Percentiles rank a stretch among this genome's conserved stretches.
These are phyloP conservation scores for Wickerhamomyces sp. DNA, from an alignment of 1,139 yeast species.

Conservation along the genomic window DNA sequence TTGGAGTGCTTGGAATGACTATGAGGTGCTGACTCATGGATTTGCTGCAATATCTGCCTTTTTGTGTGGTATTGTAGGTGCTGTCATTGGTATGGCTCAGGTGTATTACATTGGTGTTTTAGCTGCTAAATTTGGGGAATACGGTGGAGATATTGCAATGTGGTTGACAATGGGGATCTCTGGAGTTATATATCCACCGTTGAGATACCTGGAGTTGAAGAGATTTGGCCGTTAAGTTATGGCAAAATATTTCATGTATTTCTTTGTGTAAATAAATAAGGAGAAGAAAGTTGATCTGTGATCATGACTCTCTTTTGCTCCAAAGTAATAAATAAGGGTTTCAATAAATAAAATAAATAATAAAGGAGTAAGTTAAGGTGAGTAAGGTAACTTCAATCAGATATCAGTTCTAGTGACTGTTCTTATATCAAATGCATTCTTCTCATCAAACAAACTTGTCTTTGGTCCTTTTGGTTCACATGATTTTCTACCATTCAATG, in stretches of 20 bases:
- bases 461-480: conserved; percentile 79
- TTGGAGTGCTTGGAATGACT: conserved; percentile 64
- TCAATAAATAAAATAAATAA: conserved; percentile 3
- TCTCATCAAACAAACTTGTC: conserved; percentile 54
- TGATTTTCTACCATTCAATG: conserved; percentile 57
- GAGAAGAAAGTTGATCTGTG: background rate
- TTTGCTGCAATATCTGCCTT: conserved; percentile 59
- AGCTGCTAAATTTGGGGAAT: conserved; percentile 50
- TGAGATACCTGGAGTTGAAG: conserved; percentile 61
- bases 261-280: background rate
- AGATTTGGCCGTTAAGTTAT: conserved; percentile 34
- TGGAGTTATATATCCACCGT: conserved; percentile 55
- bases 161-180: conserved; percentile 76
- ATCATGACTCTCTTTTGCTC: background rate
- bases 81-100: conserved; percentile 76
- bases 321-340: conserved; percentile 3
- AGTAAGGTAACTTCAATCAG: conserved; percentile 4
- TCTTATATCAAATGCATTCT: conserved; percentile 61
- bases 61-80: conserved; percentile 62
- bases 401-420: conserved; percentile 49
- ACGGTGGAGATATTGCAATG: conserved; percentile 78
- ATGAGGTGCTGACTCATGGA: conserved; percentile 52
- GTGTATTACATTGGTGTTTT: conserved; percentile 72
- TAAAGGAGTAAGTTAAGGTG: conserved; percentile 3
- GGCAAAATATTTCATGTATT: background rate